These are phyloP conservation scores for Fusarium sp. DNA, from an alignment of 2,329 filamentous ascomycete genomes.

Conservation along the genomic window DNA sequence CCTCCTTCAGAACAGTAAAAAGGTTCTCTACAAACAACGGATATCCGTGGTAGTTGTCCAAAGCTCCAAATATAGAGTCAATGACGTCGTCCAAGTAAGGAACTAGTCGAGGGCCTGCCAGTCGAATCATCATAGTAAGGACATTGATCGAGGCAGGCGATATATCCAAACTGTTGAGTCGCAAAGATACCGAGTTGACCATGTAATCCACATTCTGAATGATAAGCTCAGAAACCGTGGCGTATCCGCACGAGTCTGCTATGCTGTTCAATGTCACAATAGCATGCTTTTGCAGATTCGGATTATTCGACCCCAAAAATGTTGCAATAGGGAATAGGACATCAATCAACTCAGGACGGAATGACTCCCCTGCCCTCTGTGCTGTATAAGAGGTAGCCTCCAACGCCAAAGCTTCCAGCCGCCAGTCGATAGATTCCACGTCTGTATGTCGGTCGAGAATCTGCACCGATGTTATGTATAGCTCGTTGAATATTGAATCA, in stretches of 20 bases:
- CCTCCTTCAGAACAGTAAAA: conserved; percentile 85
- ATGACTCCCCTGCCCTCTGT: conserved; percentile 74
- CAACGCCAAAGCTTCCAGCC: conserved; percentile 82
- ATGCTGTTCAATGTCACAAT: conserved; percentile 86
- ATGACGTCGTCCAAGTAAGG: conserved; percentile 94
- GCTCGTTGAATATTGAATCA: conserved; percentile 70
- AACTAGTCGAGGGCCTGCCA: conserved; percentile 85
- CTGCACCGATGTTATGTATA: conserved; percentile 79
- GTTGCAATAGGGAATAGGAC: conserved; percentile 92
- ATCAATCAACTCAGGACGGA: conserved; percentile 90
- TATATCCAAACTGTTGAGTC: conserved; percentile 92
- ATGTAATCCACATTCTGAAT: conserved; percentile 96
- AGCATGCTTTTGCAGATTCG: conserved; percentile 82
- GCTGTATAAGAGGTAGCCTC: conserved; percentile 87
- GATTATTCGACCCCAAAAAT: conserved; percentile 81
- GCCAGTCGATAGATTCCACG: conserved; percentile 73
- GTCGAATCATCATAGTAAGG: conserved; percentile 91
- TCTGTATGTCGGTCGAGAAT: conserved; percentile 71
- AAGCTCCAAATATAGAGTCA: conserved; percentile 88
- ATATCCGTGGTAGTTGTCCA: conserved; percentile 98
- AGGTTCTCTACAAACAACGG: conserved; percentile 86
- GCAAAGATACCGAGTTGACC: conserved; percentile 90
- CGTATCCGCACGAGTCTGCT: conserved; percentile 82
- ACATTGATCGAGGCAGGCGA: conserved; percentile 93
- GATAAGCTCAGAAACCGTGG: conserved; percentile 81